These are phyloP conservation scores for Suhomyces kilbournensis DNA, from an alignment of 805 yeast genomes.

Conservation along the genomic window DNA sequence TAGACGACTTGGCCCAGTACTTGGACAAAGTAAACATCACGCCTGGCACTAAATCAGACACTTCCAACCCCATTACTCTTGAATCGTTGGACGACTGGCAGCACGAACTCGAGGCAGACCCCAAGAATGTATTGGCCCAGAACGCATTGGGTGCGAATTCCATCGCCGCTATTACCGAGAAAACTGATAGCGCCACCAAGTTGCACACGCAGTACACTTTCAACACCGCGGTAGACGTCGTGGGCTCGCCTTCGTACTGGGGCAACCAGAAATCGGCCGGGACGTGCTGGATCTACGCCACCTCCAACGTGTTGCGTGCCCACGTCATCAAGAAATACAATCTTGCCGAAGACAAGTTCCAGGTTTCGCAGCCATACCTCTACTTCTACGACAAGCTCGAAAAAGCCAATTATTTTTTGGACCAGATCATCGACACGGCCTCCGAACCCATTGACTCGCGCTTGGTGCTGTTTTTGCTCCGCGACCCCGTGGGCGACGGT, in stretches of 20 bases:
- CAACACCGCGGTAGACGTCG: constrained; percentile 32
- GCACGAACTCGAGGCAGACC: constrained; percentile 38
- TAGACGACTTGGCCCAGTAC: constrained; percentile 4
- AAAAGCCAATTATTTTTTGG: constrained; percentile 76
- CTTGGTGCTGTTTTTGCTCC: constrained; percentile 60
- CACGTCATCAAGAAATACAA: constrained; percentile 60
- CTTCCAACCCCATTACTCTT: constrained; percentile 17
- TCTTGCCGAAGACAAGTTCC: constrained; percentile 52
- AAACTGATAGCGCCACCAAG: constrained; percentile 19
- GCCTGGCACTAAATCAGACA: not conserved
- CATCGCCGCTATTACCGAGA: constrained; percentile 42
- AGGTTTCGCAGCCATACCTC: constrained; percentile 73
- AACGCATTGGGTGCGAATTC: constrained; percentile 51
- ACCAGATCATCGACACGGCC: constrained; percentile 69
- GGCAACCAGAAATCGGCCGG: constrained; percentile 73
- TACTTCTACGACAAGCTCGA: constrained; percentile 86
- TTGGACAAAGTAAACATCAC: constrained; percentile 12
- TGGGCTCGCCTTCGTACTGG: constrained; percentile 34
- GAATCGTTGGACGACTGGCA: constrained; percentile 39
- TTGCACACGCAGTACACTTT: constrained; percentile 32
- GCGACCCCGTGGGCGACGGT: constrained; percentile 74
- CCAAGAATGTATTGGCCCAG: constrained; percentile 52
- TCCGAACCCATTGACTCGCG: constrained; percentile 67
- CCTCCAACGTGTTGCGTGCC: constrained; percentile 69
- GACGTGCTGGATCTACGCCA: constrained; percentile 87